Percentiles rank a stretch among this genome's conserved stretches.
Conservation (phyloP, 1,139 yeast species). For the Blastobotrys petasosporus region DNA sequence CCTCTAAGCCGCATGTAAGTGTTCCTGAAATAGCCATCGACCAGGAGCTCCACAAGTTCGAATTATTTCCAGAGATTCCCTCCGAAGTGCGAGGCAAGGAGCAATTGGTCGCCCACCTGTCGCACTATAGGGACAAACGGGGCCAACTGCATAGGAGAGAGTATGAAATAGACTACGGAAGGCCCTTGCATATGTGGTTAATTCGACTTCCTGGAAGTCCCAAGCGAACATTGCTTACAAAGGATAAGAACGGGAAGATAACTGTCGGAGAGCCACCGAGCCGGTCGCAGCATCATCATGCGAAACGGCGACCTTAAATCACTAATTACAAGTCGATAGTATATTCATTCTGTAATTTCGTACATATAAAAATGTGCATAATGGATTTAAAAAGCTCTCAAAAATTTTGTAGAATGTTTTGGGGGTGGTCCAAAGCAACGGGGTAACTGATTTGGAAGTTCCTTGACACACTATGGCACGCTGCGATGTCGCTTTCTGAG, state of each 20-base stretch:
- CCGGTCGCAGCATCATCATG: background rate
- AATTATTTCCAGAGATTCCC: conserved; percentile 1
- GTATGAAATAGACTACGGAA: conserved; percentile 8
- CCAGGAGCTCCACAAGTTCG: background rate
- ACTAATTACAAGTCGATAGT: background rate
- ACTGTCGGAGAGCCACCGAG: conserved; percentile 5
- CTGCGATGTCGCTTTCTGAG: too few species aligned
- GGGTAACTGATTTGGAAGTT: too few species aligned
- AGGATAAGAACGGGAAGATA: conserved; percentile 6
- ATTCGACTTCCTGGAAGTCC: conserved; percentile 7
- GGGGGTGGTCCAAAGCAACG: too few species aligned
- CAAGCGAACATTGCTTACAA: conserved; percentile 3
- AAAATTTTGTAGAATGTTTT: too few species aligned
- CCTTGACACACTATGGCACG: too few species aligned
- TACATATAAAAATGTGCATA: too few species aligned
- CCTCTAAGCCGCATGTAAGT: background rate
- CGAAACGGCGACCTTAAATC: background rate
- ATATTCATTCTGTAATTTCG: background rate
- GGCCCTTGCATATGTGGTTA: conserved; percentile 6
- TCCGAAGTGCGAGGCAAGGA: conserved; percentile 6
- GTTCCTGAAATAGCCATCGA: background rate
- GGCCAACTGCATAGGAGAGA: conserved; percentile 8
- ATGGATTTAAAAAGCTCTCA: too few species aligned
- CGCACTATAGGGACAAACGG: conserved; percentile 6
- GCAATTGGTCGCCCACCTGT: conserved; percentile 3